Conservation (phyloP, 139 green algal genomes). For the Limnomonas spitsbergensis region DNA sequence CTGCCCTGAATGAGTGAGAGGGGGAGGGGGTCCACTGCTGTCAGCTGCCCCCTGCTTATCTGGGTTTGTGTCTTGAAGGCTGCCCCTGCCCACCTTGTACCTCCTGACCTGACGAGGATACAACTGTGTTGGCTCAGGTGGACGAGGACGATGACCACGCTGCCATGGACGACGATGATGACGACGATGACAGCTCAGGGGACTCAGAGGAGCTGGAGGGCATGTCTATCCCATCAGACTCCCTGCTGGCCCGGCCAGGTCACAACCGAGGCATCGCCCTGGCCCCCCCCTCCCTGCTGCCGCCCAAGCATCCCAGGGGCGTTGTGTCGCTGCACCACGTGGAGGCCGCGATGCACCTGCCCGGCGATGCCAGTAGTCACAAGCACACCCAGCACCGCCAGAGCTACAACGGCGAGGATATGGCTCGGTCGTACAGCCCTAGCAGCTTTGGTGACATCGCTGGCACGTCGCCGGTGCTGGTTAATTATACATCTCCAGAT, state of each 20-base stretch:
- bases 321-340: too few species aligned
- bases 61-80: too few species aligned
- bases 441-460: not conserved
- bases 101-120: too few species aligned
- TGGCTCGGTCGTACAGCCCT: not conserved
- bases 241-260: constrained; percentile 17
- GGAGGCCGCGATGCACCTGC: not conserved
- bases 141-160: not conserved
- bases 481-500: not conserved
- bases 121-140: too few species aligned
- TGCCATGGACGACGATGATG: constrained; percentile 12
- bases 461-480: constrained; percentile 3
- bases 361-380: not conserved
- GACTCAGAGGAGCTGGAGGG: constrained; percentile 14
- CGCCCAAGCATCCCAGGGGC: not conserved
- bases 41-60: too few species aligned
- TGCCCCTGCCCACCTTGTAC: too few species aligned
- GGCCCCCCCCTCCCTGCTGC: not conserved
- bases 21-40: too few species aligned
- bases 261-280: not conserved
- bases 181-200: constrained; percentile 7
- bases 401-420: not conserved
- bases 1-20: too few species aligned
- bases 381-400: not conserved
- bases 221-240: constrained; percentile 27